Evolutionary conservation across 768 basidiomycete genomes (phyloP).

Genomic region (Cystofilobasidium macerans): DNA sequence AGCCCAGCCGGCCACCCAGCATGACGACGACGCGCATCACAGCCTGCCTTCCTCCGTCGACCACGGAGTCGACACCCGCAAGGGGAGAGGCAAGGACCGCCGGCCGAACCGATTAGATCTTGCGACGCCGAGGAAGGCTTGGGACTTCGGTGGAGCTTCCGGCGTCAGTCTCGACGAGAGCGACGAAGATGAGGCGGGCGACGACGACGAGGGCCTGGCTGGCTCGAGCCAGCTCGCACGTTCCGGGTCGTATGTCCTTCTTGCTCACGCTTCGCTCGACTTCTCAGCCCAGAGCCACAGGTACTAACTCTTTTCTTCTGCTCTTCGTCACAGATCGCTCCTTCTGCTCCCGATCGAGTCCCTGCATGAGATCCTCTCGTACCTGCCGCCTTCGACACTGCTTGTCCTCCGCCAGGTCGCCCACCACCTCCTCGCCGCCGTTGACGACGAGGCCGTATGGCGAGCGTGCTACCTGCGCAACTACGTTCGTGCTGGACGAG

Average conservation of each 20-base stretch:
- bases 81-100: not conserved
- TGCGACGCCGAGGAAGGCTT: not conserved
- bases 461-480: slow-evolving; percentile 5
- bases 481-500: not conserved
- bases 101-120: not conserved
- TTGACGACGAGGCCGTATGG: slow-evolving; percentile 22
- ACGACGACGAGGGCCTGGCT: not conserved
- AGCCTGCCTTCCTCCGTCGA: not conserved
- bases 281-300: no score
- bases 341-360: slow-evolving; percentile 17
- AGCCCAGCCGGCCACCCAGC: not conserved
- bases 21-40: not conserved
- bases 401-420: slow-evolving; percentile 11
- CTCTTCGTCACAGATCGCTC: slow-evolving; percentile 2
- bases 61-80: not conserved
- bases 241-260: not conserved
- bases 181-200: not conserved
- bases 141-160: not conserved
- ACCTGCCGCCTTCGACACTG: slow-evolving; percentile 18
- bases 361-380: slow-evolving; percentile 16
- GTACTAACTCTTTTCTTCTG: not conserved
- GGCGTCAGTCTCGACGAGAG: not conserved
- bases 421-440: slow-evolving; percentile 5
- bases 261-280: no score
- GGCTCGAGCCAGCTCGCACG: not conserved